Base-by-base conservation (phyloP, 75 land plant species). In the Chamaecyparis obtusa region DNA sequence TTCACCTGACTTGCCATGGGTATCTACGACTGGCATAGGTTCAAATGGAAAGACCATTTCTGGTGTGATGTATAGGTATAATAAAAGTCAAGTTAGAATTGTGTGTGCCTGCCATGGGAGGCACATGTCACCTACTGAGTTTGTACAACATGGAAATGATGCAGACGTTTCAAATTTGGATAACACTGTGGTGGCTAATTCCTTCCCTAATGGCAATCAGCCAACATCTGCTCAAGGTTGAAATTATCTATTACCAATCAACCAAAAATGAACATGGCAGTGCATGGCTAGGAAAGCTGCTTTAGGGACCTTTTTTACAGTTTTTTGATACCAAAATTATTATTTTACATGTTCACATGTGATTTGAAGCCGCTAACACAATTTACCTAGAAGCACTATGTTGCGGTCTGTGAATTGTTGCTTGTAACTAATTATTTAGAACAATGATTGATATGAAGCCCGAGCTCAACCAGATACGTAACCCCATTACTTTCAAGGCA, bases 81-180 rank as follows among this genome's bases (percentile, higher is more conserved):
- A 89, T 46, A 77, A 89, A 85, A 93, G 88, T 57, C 94, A 95
- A 83, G 91, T 98, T 56, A 94, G 86, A 84, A 96, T 98, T 71
- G 99, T 98, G 21, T 98, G 99, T 91, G 99, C 99, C 72, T 98
- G 99, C 89, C 99, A 98, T 89, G 99, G 99, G 1, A 39, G 91
- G n/a, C 99, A 98, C 90, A 91, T 98, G 96, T 89, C 97, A 21
- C 95, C 99, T 13, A 92, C 91, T 72, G 99, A 98, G 87, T 98
- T 98, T 84, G 89, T 95, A 49, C 92, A 91, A 56, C 99, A 98
- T 93, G 99, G 99, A 19, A 89, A 89, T 60, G 82, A 88, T 79
- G 92, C 89, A 16, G 98, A 96, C 21, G 43, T 87, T 79, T 84
- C 88, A 41, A 92, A 64, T 71, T 51, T 86, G 71, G 93, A 94